Percentiles rank a stretch among this genome's conserved stretches.
These are phyloP conservation scores for Chlorella sp. DNA, from an alignment of 139 green algal genomes.

Conservation along the genomic window DNA sequence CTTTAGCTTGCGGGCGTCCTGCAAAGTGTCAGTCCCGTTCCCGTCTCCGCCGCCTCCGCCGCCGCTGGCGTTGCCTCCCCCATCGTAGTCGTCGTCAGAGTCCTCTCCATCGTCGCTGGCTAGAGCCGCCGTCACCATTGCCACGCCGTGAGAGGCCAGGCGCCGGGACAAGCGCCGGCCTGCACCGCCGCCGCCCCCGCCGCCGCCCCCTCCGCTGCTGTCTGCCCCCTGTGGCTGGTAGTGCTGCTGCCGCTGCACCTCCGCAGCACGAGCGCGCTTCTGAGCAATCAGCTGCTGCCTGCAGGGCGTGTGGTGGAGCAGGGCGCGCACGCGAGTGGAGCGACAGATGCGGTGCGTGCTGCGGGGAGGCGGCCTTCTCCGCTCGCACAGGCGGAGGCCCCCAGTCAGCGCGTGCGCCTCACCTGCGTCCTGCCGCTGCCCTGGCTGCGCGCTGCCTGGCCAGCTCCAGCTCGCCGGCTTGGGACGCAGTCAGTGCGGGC, in stretches of 20 bases:
- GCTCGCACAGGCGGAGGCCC: neutral
- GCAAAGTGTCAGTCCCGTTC: conserved; percentile 16
- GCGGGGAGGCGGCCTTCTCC: neutral
- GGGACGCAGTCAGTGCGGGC: conserved; percentile 14
- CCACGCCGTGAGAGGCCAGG: neutral
- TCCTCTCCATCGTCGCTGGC: conserved; percentile 18
- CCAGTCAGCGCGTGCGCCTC: neutral
- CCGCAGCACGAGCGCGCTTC: conserved; percentile 3
- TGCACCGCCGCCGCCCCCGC: neutral
- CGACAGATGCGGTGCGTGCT: too few relatives aligned
- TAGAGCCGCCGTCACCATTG: conserved; percentile 4
- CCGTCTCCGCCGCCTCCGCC: conserved; percentile 6
- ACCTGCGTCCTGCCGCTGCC: conserved; percentile 26
- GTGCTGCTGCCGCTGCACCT: neutral
- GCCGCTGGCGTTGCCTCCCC: too few relatives aligned
- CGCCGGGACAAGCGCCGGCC: neutral
- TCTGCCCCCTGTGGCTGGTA: too few relatives aligned
- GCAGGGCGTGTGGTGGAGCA: too few relatives aligned
- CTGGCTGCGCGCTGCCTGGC: conserved; percentile 27
- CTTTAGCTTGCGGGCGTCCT: conserved; percentile 23
- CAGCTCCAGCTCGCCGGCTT: conserved; percentile 40
- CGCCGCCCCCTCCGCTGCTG: neutral
- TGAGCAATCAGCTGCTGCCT: conserved; percentile 8
- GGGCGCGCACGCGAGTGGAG: too few relatives aligned
- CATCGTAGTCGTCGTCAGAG: conserved; percentile 10